Evolutionary conservation across 2,329 filamentous ascomycete species (phyloP).

Genomic region (Xylariomycetidae sp.): DNA sequence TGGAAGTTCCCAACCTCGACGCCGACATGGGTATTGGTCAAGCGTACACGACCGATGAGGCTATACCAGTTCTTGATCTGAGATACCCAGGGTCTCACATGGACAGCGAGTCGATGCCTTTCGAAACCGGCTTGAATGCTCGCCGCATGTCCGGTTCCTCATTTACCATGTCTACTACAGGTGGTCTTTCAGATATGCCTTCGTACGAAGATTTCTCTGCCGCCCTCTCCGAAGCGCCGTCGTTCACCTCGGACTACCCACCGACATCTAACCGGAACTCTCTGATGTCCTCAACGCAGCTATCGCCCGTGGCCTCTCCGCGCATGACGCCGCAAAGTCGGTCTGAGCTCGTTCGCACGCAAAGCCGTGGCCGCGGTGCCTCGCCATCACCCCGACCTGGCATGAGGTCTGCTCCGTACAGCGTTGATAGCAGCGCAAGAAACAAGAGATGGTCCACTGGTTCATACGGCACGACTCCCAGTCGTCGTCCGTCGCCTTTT

Average conservation of each 20-base stretch:
- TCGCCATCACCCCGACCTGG: constrained; percentile 67
- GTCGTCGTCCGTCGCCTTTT: constrained; percentile 54
- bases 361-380: constrained; percentile 61
- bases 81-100: constrained; percentile 43
- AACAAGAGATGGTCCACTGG: constrained; percentile 77
- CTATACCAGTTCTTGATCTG: constrained; percentile 58
- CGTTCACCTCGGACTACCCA: constrained; percentile 63
- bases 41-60: constrained; percentile 58
- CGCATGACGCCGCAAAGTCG: constrained; percentile 58
- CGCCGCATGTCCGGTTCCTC: constrained; percentile 69
- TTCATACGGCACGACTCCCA: constrained; percentile 57
- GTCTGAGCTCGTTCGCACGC: constrained; percentile 57
- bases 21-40: constrained; percentile 57
- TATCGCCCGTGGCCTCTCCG: constrained; percentile 70
- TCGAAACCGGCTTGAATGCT: constrained; percentile 49
- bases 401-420: constrained; percentile 67
- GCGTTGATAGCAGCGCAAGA: constrained; percentile 57
- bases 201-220: constrained; percentile 69
- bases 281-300: constrained; percentile 64
- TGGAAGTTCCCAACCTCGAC: constrained; percentile 53
- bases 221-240: constrained; percentile 61
- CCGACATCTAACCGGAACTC: constrained; percentile 63
- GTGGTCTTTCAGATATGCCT: constrained; percentile 62
- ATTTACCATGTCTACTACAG: constrained; percentile 66
- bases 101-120: constrained; percentile 47